Percentiles rank a stretch among this genome's conserved stretches.
Conservation (phyloP, 2,329 filamentous ascomycete species). For the Xylariomycetidae sp. region DNA sequence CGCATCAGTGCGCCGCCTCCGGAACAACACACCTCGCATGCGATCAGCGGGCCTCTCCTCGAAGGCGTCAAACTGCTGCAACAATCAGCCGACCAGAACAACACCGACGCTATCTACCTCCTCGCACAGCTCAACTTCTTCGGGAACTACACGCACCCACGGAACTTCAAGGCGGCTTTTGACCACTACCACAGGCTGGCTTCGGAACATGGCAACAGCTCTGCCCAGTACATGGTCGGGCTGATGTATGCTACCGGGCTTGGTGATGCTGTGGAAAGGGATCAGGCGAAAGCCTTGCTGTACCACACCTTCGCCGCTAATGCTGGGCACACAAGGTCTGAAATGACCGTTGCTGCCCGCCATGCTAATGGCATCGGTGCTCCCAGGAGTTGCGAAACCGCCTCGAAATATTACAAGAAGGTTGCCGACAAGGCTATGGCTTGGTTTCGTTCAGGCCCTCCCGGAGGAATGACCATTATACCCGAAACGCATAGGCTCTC, state of each 20-base stretch:
- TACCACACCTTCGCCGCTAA: slow-evolving; percentile 94
- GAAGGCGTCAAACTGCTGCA: slow-evolving; percentile 50
- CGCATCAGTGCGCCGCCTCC: slow-evolving; percentile 43
- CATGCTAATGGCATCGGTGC: slow-evolving; percentile 83
- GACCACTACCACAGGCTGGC: slow-evolving; percentile 76
- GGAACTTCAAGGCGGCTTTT: slow-evolving; percentile 76
- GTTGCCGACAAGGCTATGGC: slow-evolving; percentile 90
- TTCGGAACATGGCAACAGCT: slow-evolving; percentile 73
- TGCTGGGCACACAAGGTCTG: slow-evolving; percentile 74
- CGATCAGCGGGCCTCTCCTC: slow-evolving; percentile 39
- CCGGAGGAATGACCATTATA: slow-evolving; percentile 75
- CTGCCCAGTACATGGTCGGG: slow-evolving; percentile 92
- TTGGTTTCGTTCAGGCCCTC: slow-evolving; percentile 85
- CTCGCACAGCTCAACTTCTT: slow-evolving; percentile 96
- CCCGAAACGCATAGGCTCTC: slow-evolving; percentile 79
- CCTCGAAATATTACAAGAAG: slow-evolving; percentile 83
- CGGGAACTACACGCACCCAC: slow-evolving; percentile 85
- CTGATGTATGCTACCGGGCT: slow-evolving; percentile 95
- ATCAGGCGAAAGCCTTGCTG: slow-evolving; percentile 87
- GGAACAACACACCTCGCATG: slow-evolving; percentile 27
- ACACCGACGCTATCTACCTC: slow-evolving; percentile 82
- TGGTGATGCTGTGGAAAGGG: slow-evolving; percentile 70
- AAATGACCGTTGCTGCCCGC: slow-evolving; percentile 90
- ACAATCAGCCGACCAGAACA: slow-evolving; percentile 48
- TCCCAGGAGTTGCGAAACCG: slow-evolving; percentile 77